phyloP scores from a whole-genome alignment of 768 basidiomycete genomes.

The Melanogaster broomeanus region DNA sequence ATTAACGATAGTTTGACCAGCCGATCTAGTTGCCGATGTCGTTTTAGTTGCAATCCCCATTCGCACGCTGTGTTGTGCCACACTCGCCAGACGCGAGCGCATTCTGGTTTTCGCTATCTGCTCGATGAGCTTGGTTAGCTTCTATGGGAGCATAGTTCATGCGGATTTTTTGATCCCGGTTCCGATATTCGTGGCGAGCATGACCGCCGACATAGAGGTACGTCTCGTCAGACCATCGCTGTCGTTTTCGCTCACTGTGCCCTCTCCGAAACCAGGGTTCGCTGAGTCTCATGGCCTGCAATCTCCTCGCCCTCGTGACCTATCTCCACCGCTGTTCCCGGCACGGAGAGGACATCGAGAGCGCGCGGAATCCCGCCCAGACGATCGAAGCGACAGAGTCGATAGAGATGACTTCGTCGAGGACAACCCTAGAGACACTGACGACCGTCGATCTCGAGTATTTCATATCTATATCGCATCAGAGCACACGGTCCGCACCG shows the following conservation, averaged over 20 bases:
- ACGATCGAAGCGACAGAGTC: not conserved
- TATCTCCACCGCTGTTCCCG: slow-evolving; percentile 8
- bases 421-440: not conserved
- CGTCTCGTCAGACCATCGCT: not conserved
- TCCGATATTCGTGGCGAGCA: slow-evolving; percentile 4
- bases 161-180: slow-evolving; percentile 11
- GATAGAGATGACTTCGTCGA: not conserved
- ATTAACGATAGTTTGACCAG: slow-evolving; percentile 5
- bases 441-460: slow-evolving; percentile 13
- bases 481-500: slow-evolving; percentile 4
- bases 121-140: slow-evolving; percentile 10
- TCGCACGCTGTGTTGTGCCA: slow-evolving; percentile 6
- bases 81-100: slow-evolving; percentile 6
- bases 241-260: not conserved
- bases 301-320: slow-evolving; percentile 19
- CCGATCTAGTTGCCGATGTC: slow-evolving; percentile 9
- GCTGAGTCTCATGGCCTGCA: slow-evolving; percentile 13
- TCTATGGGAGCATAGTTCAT: slow-evolving; percentile 12
- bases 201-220: slow-evolving; percentile 18
- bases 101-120: slow-evolving; percentile 12
- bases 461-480: not conserved
- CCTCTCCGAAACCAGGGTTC: slow-evolving; percentile 11
- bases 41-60: slow-evolving; percentile 10
- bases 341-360: slow-evolving; percentile 3
- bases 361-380: not conserved